Evolutionary conservation across 176 grass and related monocot genomes (phyloP), one percentile per base, ranked within the genome.

Genomic region (Canna indica): DNA sequence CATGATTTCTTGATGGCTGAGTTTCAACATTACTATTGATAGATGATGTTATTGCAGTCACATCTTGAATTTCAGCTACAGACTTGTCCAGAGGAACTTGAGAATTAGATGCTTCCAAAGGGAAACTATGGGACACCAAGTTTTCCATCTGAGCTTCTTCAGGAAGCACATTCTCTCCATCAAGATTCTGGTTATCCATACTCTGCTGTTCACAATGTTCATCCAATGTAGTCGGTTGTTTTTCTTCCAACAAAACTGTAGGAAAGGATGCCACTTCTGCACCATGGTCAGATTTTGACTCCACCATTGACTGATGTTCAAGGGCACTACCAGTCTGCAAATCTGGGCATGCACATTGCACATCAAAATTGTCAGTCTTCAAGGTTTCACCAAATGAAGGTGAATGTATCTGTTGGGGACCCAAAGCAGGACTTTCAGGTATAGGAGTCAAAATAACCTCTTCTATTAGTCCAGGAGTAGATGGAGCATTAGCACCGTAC

Each of bases 391-490:
- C 87, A 79, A 67, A 69, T 59, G 75, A 80, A 47, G 86, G 87
- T 48, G 95, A 94, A 68, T 78, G 62, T 78, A 88, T 88, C 57
- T 77, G 42, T 56, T 85, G 85, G 62, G 89, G 85, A 75, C 89
- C 88, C 54, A 85, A 45, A 79, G 80, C 74, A 83, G 89, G 85
- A 78, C 82, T 84, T 85, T 78, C 95, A 69, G 82, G 85, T 33
- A 83, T 84, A 77, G 82, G 85, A 9, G 82, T 86, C 75, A 81
- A 82, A 73, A 87, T 73, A 20, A 84, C 90, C 65, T 85, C 95
- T 83, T 90, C 87, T 78, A 90, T 84, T 83, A 94, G 77, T 36
- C 90, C 95, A 85, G 90, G 90, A 68, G 95, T 94, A 50, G 84
- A 82, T 15, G 87, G 95, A 76, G 95, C 85, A 73, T 91, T 83